These are phyloP conservation scores for Trametes coccinea DNA, from an alignment of 768 basidiomycete species.

Conservation along the genomic window DNA sequence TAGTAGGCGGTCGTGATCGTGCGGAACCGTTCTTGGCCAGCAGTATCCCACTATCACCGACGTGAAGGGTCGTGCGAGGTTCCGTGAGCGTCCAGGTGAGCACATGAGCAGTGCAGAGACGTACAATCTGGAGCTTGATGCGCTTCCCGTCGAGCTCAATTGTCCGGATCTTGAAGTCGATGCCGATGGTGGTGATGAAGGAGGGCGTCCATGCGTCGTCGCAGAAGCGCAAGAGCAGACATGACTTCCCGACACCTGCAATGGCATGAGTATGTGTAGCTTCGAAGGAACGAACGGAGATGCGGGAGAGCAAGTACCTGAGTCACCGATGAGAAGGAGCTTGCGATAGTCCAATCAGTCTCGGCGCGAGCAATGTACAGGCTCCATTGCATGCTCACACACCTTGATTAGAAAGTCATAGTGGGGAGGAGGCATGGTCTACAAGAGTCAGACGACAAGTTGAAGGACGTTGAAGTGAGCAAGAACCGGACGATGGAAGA, in stretches of 20 bases:
- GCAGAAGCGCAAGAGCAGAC: constrained; percentile 93
- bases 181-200: constrained; percentile 99
- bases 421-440: constrained; percentile 82
- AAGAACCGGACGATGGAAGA: no score
- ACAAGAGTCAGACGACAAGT: not conserved
- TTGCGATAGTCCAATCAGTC: constrained; percentile 36
- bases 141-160: constrained; percentile 98
- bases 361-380: constrained; percentile 10
- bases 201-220: constrained; percentile 99
- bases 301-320: constrained; percentile 51
- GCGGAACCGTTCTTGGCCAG: constrained; percentile 97
- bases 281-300: no score
- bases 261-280: no score
- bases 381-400: constrained; percentile 22
- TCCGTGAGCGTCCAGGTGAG: not conserved
- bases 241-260: constrained; percentile 93
- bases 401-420: constrained; percentile 98
- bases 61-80: not conserved
- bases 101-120: constrained; percentile 31
- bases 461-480: not conserved
- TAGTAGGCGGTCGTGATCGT: constrained; percentile 99
- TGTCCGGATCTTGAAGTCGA: constrained; percentile 99
- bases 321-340: constrained; percentile 96
- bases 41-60: constrained; percentile 87
- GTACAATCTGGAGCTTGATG: constrained; percentile 97